phyloP scores from a whole-genome alignment of 2,329 filamentous ascomycete genomes.

The Colletotrichum somersetense region DNA sequence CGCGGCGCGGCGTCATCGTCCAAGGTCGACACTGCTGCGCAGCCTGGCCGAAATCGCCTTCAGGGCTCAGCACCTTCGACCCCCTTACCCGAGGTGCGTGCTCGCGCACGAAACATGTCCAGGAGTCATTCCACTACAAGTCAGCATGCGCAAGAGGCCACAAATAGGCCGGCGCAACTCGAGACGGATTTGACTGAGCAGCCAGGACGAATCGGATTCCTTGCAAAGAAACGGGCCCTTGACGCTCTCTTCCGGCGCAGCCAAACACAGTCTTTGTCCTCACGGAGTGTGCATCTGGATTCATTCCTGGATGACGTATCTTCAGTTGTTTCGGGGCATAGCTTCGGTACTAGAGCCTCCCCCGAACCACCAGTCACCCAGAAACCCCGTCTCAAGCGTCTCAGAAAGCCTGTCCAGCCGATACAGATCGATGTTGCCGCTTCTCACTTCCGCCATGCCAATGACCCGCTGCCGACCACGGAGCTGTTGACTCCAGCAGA shows the following conservation, averaged over 20 bases:
- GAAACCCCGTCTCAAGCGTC: slow-evolving; percentile 44
- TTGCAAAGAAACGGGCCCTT: slow-evolving; percentile 64
- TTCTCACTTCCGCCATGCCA: slow-evolving; percentile 65
- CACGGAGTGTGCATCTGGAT: slow-evolving; percentile 27
- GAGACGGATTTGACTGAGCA: slow-evolving; percentile 60
- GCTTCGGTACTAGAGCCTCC: slow-evolving; percentile 3
- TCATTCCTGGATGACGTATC: slow-evolving; percentile 28
- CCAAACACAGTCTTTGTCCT: slow-evolving; percentile 38
- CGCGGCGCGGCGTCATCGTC: slow-evolving; percentile 13
- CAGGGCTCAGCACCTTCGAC: slow-evolving; percentile 1
- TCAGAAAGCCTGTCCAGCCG: slow-evolving; percentile 60
- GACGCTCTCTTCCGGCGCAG: slow-evolving; percentile 64
- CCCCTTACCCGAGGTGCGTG: slow-evolving; percentile 13
- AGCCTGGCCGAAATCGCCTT: slow-evolving; percentile 1
- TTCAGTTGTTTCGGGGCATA: slow-evolving; percentile 26
- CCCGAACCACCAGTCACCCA: slow-evolving; percentile 15
- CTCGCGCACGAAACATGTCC: slow-evolving; percentile 41
- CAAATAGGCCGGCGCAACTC: slow-evolving; percentile 65
- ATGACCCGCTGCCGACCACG: slow-evolving; percentile 61
- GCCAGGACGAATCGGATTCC: slow-evolving; percentile 57
- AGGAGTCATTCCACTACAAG: slow-evolving; percentile 18
- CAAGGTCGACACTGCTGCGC: neutral
- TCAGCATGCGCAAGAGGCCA: slow-evolving; percentile 9
- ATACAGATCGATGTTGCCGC: slow-evolving; percentile 61
- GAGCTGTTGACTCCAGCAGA: slow-evolving; percentile 34